Conservation (phyloP, 1,284 basidiomycete species). For the Tremellales sp. region DNA sequence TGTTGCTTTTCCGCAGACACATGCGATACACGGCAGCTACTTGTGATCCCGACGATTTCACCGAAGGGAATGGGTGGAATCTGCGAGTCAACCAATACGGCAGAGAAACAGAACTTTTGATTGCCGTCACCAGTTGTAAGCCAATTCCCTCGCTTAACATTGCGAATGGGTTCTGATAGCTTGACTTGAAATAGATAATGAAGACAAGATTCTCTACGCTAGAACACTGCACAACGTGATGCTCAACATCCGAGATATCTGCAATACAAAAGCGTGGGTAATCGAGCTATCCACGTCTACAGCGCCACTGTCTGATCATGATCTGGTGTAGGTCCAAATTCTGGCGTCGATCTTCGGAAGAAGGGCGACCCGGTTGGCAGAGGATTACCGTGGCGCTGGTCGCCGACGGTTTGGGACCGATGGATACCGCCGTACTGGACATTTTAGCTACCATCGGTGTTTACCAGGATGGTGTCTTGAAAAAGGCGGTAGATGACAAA, state of each 20-base stretch:
- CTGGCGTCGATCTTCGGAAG: constrained; percentile 79
- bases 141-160: too few relatives aligned
- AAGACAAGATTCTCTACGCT: constrained; percentile 88
- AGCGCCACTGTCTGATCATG: too few relatives aligned
- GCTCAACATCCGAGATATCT: constrained; percentile 97
- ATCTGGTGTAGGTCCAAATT: constrained; percentile 65
- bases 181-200: constrained; percentile 50
- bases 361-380: constrained; percentile 87
- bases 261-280: constrained; percentile 72
- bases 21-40: constrained; percentile 93
- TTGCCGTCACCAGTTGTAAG: constrained; percentile 66
- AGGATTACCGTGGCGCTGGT: constrained; percentile 84
- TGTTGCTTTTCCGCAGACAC: constrained; percentile 51
- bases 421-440: constrained; percentile 93
- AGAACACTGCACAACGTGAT: constrained; percentile 92
- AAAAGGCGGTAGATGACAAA: constrained; percentile 83
- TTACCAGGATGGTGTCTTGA: constrained; percentile 94
- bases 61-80: constrained; percentile 69
- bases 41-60: constrained; percentile 90
- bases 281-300: neutral
- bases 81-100: constrained; percentile 80
- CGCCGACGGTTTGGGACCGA: constrained; percentile 89
- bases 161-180: neutral
- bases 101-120: constrained; percentile 87
- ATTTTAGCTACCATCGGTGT: constrained; percentile 81